These are phyloP conservation scores for Seiridium unicorne DNA, from an alignment of 2,329 filamentous ascomycete species.

Conservation along the genomic window DNA sequence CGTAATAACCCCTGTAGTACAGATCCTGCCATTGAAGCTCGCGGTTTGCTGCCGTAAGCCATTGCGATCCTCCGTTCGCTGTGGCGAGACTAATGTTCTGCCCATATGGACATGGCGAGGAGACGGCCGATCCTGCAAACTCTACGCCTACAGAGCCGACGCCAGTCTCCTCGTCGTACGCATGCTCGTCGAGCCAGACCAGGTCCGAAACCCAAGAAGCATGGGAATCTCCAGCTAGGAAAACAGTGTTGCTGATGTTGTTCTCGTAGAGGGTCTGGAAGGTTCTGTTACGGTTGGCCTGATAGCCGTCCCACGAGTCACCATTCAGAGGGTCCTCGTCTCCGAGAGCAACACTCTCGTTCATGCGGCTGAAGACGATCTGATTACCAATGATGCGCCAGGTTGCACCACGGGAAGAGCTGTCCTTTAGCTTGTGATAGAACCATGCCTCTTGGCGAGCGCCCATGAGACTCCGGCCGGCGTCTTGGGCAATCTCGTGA, in stretches of 20 bases:
- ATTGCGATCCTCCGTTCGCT: conserved; percentile 42
- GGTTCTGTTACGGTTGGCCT: conserved; percentile 61
- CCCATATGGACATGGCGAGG: conserved; percentile 54
- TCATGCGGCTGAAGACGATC: conserved; percentile 54
- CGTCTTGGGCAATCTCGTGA: conserved; percentile 51
- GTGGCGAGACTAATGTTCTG: conserved; percentile 51
- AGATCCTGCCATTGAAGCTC: conserved; percentile 63
- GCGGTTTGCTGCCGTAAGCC: conserved; percentile 45
- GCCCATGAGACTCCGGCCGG: conserved; percentile 69
- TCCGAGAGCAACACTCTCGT: conserved; percentile 27
- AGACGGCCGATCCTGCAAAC: conserved; percentile 57
- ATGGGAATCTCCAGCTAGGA: conserved; percentile 61
- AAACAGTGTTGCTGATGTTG: conserved; percentile 63
- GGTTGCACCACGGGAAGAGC: conserved; percentile 57
- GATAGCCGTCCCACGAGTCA: conserved; percentile 46
- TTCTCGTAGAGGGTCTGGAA: conserved; percentile 58
- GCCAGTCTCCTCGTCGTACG: conserved; percentile 43
- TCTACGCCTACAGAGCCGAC: conserved; percentile 47
- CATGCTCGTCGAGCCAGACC: conserved; percentile 42
- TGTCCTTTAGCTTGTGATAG: conserved; percentile 56
- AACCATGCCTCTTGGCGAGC: conserved; percentile 73
- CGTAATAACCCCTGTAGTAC: conserved; percentile 66
- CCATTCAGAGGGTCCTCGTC: conserved; percentile 44
- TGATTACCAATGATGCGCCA: conserved; percentile 74
- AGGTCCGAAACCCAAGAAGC: conserved; percentile 55